These are phyloP conservation scores for Trypanosoma caninum DNA, from an alignment of 208 protist species.

Conservation along the genomic window DNA sequence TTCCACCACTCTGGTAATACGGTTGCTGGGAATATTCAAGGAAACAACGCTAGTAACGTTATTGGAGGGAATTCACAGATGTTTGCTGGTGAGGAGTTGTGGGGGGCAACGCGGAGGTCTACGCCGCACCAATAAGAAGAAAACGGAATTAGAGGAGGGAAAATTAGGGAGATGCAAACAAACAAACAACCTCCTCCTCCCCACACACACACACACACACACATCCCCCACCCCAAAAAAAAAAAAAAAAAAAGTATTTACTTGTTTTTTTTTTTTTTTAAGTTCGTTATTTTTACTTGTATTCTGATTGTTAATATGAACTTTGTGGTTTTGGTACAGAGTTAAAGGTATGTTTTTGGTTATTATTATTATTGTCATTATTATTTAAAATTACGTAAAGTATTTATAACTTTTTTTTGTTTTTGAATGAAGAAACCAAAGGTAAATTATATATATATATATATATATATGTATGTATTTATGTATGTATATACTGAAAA, in stretches of 20 bases:
- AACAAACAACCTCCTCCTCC: not conserved
- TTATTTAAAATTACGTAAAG: too few relatives aligned
- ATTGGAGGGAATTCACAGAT: not conserved
- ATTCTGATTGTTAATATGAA: too few relatives aligned
- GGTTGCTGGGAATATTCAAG: not conserved
- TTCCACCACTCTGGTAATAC: conserved; percentile 2
- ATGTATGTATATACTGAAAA: not conserved
- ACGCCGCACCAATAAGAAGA: not conserved
- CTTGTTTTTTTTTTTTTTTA: too few relatives aligned
- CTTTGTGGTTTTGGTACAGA: too few relatives aligned
- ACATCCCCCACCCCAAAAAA: too few relatives aligned
- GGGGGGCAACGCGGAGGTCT: conserved; percentile 1
- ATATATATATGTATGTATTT: not conserved
- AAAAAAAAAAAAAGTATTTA: too few relatives aligned
- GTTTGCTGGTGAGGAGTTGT: conserved; percentile 14
- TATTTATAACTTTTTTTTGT: too few relatives aligned
- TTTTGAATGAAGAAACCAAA: too few relatives aligned
- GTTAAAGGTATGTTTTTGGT: too few relatives aligned
- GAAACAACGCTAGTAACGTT: not conserved
- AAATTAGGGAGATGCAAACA: not conserved
- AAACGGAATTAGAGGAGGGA: not conserved
- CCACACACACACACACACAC: too few relatives aligned
- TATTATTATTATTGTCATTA: too few relatives aligned
- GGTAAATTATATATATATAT: not conserved
- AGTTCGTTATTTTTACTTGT: too few relatives aligned